Percentiles rank a stretch among this genome's conserved stretches.
Evolutionary conservation across 352 stramenopile genomes (phyloP).

Genomic region (Detonula confervacea): DNA sequence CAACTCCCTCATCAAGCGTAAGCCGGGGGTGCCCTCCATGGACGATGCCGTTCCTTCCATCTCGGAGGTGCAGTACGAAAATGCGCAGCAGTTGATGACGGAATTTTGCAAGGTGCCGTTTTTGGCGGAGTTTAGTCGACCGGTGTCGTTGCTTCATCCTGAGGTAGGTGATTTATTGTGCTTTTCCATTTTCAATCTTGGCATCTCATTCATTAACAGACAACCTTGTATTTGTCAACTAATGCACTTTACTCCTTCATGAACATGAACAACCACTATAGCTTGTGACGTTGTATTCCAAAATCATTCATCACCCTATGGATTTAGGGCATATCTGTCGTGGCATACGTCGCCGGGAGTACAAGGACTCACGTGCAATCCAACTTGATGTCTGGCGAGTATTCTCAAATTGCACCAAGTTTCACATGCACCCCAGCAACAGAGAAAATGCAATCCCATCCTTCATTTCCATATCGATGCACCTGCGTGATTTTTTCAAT

Average conservation of each 20-base stretch:
- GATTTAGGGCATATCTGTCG: constrained; percentile 80
- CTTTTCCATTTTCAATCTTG: constrained; percentile 3
- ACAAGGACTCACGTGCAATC: constrained; percentile 69
- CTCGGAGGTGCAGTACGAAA: constrained; percentile 73
- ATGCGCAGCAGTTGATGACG: constrained; percentile 72
- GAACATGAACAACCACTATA: too few species aligned
- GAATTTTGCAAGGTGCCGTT: constrained; percentile 83
- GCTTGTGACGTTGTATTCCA: constrained; percentile 73
- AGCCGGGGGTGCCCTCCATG: constrained; percentile 53
- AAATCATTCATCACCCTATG: constrained; percentile 79
- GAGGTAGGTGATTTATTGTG: constrained; percentile 64
- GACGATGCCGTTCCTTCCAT: constrained; percentile 61
- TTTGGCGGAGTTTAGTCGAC: constrained; percentile 82
- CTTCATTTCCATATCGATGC: constrained; percentile 79
- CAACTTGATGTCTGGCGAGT: constrained; percentile 82
- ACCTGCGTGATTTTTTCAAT: constrained; percentile 83
- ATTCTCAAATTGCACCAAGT: constrained; percentile 83
- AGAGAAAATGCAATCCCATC: constrained; percentile 74
- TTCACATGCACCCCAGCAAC: constrained; percentile 77
- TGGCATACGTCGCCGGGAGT: constrained; percentile 66
- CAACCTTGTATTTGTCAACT: not conserved
- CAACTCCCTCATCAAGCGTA: constrained; percentile 21
- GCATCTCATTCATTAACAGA: too few species aligned
- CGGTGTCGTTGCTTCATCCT: constrained; percentile 78
- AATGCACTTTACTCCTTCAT: constrained; percentile 6